phyloP scores from a whole-genome alignment of 805 yeast species.

The Saturnispora hagleri region DNA sequence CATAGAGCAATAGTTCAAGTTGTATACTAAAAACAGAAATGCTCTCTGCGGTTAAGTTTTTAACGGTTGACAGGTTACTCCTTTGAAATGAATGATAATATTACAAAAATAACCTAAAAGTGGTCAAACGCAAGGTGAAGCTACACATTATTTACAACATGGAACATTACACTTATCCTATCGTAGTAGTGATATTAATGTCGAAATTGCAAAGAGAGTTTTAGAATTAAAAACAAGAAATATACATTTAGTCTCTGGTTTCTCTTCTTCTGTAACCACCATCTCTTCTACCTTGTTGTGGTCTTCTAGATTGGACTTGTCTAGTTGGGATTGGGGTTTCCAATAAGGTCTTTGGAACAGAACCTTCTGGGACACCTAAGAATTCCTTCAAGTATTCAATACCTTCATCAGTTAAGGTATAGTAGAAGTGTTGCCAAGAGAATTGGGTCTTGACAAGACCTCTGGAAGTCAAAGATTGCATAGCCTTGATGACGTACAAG shows the following conservation, averaged over 20 bases:
- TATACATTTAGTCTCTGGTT: slow-evolving; percentile 28
- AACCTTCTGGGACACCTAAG: slow-evolving; percentile 97
- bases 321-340: slow-evolving; percentile 86
- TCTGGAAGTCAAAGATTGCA: slow-evolving; percentile 97
- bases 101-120: neutral
- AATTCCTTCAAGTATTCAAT: slow-evolving; percentile 96
- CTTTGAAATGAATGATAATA: neutral
- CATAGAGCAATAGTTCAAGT: slow-evolving; percentile 4
- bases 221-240: slow-evolving; percentile 6
- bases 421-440: slow-evolving; percentile 99
- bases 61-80: neutral
- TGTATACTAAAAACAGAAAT: neutral
- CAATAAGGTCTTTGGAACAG: slow-evolving; percentile 97
- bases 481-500: slow-evolving; percentile 97
- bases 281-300: slow-evolving; percentile 37
- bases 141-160: neutral
- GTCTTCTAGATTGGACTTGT: slow-evolving; percentile 31
- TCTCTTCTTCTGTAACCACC: slow-evolving; percentile 58
- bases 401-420: slow-evolving; percentile 99
- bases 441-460: slow-evolving; percentile 99
- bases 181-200: neutral
- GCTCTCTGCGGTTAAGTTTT: neutral
- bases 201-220: slow-evolving; percentile 4
- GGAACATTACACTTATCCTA: neutral
- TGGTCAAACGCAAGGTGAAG: neutral